Evolutionary conservation across 2,329 filamentous ascomycete genomes (phyloP), one percentile per base, ranked within the genome.

Genomic region (Aspergillus tanneri): DNA sequence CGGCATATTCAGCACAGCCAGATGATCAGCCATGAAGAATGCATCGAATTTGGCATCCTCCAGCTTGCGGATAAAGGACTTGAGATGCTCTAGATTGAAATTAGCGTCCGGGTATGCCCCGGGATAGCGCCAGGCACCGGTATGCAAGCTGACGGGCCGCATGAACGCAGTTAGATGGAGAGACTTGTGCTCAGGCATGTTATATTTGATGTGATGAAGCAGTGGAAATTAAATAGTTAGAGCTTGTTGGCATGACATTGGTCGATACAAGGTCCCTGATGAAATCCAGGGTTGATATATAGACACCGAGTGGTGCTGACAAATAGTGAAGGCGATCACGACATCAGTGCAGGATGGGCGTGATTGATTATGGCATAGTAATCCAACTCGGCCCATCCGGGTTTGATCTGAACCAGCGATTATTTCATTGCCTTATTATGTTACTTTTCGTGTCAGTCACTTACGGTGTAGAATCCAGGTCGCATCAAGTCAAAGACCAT

Each of bases 151-250:
- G 2, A 82, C 77, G 1, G 79, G 79, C 14, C 79, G 75, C 78
- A 83, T 82, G 50, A 82, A 82, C 1, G 79, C 79, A 2, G 79
- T 81, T 3, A 83, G 71, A 53, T 82, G 78, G 5, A 81, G 63
- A 51, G 76, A 60, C 32, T 55, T 55, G 10, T 14, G 27, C 5
- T 52, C 46, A 3, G 43, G 5, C 52, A 55, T 55, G 5, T 12
- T 35, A 5, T 22, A 16, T 14, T 32, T 28, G 11, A 12, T 9
- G 27, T 28, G 11, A n/a, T n/a, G 27, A 28, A 3, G 27, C 5
- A 28, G n/a, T n/a, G n/a, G n/a, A n/a, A n/a, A n/a, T n/a, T n/a
- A n/a, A n/a, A n/a, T n/a, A n/a, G n/a, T n/a, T n/a, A n/a, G n/a
- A n/a, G n/a, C n/a, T n/a, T n/a, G n/a, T n/a, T n/a, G n/a, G n/a